Evolutionary conservation across 495 filamentous ascomycete genomes (phyloP), one percentile per base, ranked within the genome.

Genomic region (Talaromyces ruber): DNA sequence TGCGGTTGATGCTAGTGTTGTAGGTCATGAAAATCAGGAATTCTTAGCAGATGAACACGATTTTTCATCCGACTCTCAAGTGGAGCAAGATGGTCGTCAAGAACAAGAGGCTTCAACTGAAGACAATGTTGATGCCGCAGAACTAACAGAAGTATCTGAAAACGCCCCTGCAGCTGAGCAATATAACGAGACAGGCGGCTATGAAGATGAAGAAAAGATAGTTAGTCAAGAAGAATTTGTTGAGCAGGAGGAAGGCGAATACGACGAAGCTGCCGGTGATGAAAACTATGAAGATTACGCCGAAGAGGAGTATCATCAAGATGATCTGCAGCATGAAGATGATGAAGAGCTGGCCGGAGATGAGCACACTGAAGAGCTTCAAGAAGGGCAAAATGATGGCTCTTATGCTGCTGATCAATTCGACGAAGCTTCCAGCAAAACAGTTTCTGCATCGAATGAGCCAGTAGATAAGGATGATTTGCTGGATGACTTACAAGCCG

Each of bases 221-320:
- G 54, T 24, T 12, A 34, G 21, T 18, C 26, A 39, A 30, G 61
- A 58, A n/a, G 61, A 45, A 22, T 50, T 11, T 16, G 26, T 18
- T 16, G 61, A 62, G n/a, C 21, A 3, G 8, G 52, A 58, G 18
- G 61, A 56, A 50, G 61, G 39, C 4, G 53, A 63, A 43, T 29
- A 60, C 50, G 37, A 21, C 18, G 32, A 51, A 51, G 37, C 51
- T 29, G 22, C 14, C 28, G 34, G 30, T 14, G 28, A 62, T 57
- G 32, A 45, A 59, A n/a, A 59, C 9, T 59, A 59, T 29, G 57
- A 59, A 26, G 37, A 45, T 3, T 50, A 60, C 29, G 25, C 6
- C 14, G 59, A 51, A 6, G 59, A 60, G 16, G 39, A 60, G n/a
- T 29, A 50, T 28, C 14, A 52, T 30, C 32, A 58, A 34, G 56